Percentiles rank a stretch among this genome's conserved stretches.
Evolutionary conservation across 2,329 filamentous ascomycete genomes (phyloP).

Genomic region (Fusarium sp.): DNA sequence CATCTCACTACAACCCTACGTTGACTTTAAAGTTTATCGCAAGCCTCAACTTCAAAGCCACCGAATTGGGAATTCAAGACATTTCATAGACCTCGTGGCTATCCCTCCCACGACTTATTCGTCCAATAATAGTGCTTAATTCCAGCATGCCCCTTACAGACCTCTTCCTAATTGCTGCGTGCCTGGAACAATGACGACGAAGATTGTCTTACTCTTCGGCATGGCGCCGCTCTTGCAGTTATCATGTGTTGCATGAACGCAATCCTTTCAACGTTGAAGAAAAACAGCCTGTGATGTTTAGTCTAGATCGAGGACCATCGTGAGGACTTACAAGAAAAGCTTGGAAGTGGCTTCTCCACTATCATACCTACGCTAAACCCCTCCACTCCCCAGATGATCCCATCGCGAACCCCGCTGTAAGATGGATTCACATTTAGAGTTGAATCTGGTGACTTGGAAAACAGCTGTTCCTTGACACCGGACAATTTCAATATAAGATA

Average conservation of each 20-base stretch:
- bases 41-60: constrained; percentile 18
- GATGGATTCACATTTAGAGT: background rate
- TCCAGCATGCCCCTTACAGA: constrained; percentile 35
- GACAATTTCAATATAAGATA: background rate
- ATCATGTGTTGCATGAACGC: constrained; percentile 32
- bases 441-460: constrained; percentile 15
- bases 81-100: constrained; percentile 19
- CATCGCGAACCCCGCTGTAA: constrained; percentile 26
- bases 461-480: background rate
- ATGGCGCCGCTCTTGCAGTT: constrained; percentile 12
- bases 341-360: constrained; percentile 18
- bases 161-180: constrained; percentile 26
- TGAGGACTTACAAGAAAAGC: background rate
- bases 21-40: constrained; percentile 10
- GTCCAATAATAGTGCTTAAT: constrained; percentile 29
- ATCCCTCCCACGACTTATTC: constrained; percentile 7
- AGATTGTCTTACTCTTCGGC: constrained; percentile 17
- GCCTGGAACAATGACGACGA: constrained; percentile 12
- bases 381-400: constrained; percentile 22
- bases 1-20: background rate
- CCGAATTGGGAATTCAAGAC: background rate
- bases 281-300: background rate
- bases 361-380: background rate
- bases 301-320: background rate
- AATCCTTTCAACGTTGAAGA: background rate